These are phyloP conservation scores for Pisolithus albus DNA, from an alignment of 768 basidiomycete species.

Conservation along the genomic window DNA sequence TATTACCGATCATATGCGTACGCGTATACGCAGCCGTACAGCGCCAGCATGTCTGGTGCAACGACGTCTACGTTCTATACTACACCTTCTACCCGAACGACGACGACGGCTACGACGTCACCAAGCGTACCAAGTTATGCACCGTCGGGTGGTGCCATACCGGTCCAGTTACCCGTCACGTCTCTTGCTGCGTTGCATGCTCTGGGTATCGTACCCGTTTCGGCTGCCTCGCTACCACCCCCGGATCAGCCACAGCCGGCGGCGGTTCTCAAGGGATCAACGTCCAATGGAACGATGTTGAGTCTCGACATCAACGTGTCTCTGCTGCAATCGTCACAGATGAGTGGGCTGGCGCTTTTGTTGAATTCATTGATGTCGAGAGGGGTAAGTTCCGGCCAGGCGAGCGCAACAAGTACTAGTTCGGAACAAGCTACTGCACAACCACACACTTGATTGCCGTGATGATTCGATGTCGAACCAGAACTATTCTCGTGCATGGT, in stretches of 20 bases:
- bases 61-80: slow-evolving; percentile 18
- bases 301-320: slow-evolving; percentile 77
- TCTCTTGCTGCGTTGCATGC: slow-evolving; percentile 54
- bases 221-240: slow-evolving; percentile 44
- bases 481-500: no score
- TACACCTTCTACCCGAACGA: slow-evolving; percentile 26
- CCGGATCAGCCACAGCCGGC: slow-evolving; percentile 59
- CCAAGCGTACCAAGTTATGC: slow-evolving; percentile 25
- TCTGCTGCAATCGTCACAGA: slow-evolving; percentile 64
- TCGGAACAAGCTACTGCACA: slow-evolving; percentile 12
- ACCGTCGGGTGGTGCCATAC: slow-evolving; percentile 33
- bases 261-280: slow-evolving; percentile 70
- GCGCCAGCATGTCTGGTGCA: slow-evolving; percentile 14
- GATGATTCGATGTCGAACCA: neutral
- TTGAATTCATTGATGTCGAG: slow-evolving; percentile 65
- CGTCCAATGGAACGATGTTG: slow-evolving; percentile 63
- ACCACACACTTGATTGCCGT: slow-evolving; percentile 12
- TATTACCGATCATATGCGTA: slow-evolving; percentile 65
- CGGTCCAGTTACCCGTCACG: slow-evolving; percentile 65
- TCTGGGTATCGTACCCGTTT: slow-evolving; percentile 68
- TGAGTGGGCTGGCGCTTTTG: slow-evolving; percentile 66
- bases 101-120: slow-evolving; percentile 31
- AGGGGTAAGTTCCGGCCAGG: slow-evolving; percentile 21
- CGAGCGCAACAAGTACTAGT: slow-evolving; percentile 6
- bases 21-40: slow-evolving; percentile 56